A percentile compares a stretch with the other conserved stretches of the same genome.
These are phyloP conservation scores for Oryza glumipatula DNA, from an alignment of 176 grass and related monocot species.

Conservation along the genomic window DNA sequence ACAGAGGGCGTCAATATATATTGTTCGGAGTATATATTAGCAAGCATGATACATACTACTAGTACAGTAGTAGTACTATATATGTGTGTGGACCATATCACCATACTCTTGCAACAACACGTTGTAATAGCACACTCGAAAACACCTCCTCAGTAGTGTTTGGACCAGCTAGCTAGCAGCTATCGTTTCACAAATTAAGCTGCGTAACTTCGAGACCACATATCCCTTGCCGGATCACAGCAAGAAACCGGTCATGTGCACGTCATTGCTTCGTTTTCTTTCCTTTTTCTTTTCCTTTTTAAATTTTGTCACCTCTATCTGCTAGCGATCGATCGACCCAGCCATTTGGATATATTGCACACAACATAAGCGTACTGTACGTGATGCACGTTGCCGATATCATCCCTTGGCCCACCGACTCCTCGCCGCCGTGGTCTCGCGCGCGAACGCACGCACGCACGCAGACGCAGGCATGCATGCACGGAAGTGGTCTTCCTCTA, in stretches of 20 bases:
- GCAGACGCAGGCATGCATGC: not conserved
- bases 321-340: not conserved
- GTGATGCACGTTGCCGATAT: conserved; percentile 49
- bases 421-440: not conserved
- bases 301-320: not conserved
- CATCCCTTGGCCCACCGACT: conserved; percentile 28
- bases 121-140: not conserved
- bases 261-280: conserved; percentile 18
- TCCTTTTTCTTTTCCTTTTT: not conserved
- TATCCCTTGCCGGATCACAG: too few species aligned
- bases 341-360: not conserved
- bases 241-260: conserved; percentile 8
- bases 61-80: too few species aligned
- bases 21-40: not conserved
- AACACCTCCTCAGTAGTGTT: not conserved
- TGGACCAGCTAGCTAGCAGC: not conserved
- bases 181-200: too few species aligned
- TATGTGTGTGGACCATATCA: not conserved
- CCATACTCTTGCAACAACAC: not conserved
- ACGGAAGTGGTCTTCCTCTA: conserved; percentile 38
- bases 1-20: not conserved
- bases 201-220: not conserved
- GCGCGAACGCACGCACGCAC: not conserved
- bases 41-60: not conserved
- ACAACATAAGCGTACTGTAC: not conserved